Evolutionary conservation across 2,329 filamentous ascomycete species (phyloP).

Genomic region (Periglandula ipomoeae): DNA sequence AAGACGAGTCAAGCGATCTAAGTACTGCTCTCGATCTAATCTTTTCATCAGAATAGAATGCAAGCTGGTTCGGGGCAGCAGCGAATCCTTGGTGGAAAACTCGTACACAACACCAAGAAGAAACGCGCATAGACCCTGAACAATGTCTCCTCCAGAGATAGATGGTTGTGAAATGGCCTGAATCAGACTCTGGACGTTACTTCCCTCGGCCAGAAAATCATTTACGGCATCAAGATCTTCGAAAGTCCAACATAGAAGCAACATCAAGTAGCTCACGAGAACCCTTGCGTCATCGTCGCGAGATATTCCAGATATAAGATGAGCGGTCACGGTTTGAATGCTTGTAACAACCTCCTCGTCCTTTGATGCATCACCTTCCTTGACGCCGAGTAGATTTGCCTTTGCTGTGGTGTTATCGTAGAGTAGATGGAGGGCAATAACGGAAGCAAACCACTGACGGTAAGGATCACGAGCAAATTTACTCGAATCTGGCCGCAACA

Average conservation of each 20-base stretch:
- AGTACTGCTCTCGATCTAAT: conserved; percentile 78
- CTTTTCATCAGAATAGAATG: conserved; percentile 68
- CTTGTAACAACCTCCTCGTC: conserved; percentile 94
- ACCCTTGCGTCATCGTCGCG: conserved; percentile 70
- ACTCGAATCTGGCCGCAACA: conserved; percentile 58
- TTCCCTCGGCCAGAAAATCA: conserved; percentile 85
- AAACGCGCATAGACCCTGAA: conserved; percentile 76
- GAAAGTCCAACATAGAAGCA: conserved; percentile 82
- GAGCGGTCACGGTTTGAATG: conserved; percentile 78
- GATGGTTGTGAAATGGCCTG: conserved; percentile 57
- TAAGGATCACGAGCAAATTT: conserved; percentile 69
- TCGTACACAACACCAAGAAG: conserved; percentile 87
- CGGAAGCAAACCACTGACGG: conserved; percentile 79
- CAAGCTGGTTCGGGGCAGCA: conserved; percentile 71
- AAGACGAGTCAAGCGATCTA: conserved; percentile 70
- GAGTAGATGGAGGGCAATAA: conserved; percentile 77
- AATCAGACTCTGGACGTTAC: conserved; percentile 79
- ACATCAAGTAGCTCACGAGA: conserved; percentile 77
- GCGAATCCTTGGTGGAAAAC: conserved; percentile 95
- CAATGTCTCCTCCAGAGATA: conserved; percentile 51
- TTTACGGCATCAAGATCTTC: conserved; percentile 88
- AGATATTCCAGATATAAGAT: conserved; percentile 73
- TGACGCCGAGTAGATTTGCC: conserved; percentile 66
- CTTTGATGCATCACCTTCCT: conserved; percentile 77
- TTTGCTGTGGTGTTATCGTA: conserved; percentile 76